Evolutionary conservation across 2,329 filamentous ascomycete species (phyloP).

Genomic region (Didymella keratinophila): DNA sequence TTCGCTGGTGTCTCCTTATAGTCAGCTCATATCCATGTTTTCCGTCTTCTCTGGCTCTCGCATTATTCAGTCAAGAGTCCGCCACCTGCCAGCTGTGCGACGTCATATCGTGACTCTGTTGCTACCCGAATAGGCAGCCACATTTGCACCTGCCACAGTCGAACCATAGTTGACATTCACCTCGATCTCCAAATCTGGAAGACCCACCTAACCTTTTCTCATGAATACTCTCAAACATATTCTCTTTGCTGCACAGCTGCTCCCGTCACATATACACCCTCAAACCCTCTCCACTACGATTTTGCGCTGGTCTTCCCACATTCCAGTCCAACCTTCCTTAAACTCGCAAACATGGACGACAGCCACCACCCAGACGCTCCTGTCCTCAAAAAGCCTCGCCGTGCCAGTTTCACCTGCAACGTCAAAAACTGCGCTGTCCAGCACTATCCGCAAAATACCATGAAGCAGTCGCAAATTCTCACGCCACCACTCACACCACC

Average conservation of each 20-base stretch:
- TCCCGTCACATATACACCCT: constrained; percentile 27
- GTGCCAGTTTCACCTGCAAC: not conserved
- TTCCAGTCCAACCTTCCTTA: constrained; percentile 9
- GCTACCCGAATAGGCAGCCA: constrained; percentile 38
- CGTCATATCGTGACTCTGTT: constrained; percentile 44
- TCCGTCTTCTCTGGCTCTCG: constrained; percentile 3
- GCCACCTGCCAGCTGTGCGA: constrained; percentile 21
- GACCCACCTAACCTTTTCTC: not conserved
- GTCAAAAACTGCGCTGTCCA: not conserved
- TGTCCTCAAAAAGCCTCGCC: constrained; percentile 4
- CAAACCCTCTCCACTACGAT: constrained; percentile 22
- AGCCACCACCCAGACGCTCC: constrained; percentile 1
- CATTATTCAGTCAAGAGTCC: constrained; percentile 22
- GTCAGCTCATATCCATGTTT: constrained; percentile 8
- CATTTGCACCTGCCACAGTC: constrained; percentile 18
- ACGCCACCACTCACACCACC: constrained; percentile 11
- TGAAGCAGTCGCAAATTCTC: constrained; percentile 14
- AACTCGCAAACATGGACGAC: constrained; percentile 13
- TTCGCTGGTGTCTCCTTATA: constrained; percentile 5
- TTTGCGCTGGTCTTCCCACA: constrained; percentile 12
- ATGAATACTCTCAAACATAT: constrained; percentile 13
- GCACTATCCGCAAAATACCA: not conserved
- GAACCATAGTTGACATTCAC: not conserved
- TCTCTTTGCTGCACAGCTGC: constrained; percentile 8
- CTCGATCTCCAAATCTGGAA: constrained; percentile 1